Evolutionary conservation across 2,329 filamentous ascomycete species (phyloP).

Genomic region (Ophiocordyceps camponoti-floridani): DNA sequence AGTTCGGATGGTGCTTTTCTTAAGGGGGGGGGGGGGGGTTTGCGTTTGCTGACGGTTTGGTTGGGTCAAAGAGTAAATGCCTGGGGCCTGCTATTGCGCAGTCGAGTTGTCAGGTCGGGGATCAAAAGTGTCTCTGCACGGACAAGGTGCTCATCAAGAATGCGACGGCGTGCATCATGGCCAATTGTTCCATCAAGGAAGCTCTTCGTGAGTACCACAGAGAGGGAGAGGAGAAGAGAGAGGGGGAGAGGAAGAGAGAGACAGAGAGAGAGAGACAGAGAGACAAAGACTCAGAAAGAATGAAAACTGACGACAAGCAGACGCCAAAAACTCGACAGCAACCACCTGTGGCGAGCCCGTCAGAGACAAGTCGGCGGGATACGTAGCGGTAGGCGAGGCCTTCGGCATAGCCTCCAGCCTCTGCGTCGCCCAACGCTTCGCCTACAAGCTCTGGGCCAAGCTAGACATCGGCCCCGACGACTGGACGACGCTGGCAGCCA

Average conservation of each 20-base stretch:
- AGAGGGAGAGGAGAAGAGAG: too few relatives aligned
- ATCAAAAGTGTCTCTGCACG: constrained; percentile 15
- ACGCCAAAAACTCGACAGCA: constrained; percentile 9
- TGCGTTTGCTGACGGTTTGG: not conserved
- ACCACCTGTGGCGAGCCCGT: constrained; percentile 6
- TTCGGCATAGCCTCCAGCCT: constrained; percentile 17
- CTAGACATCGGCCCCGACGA: constrained; percentile 20
- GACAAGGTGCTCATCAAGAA: constrained; percentile 8
- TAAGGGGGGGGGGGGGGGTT: too few relatives aligned
- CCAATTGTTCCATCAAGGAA: constrained; percentile 13
- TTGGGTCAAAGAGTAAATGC: not conserved
- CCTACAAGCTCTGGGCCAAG: constrained; percentile 14
- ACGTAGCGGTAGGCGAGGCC: constrained; percentile 14
- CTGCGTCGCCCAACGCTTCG: constrained; percentile 24
- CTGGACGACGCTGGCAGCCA: constrained; percentile 13
- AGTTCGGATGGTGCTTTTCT: not conserved
- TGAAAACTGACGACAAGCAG: constrained; percentile 3
- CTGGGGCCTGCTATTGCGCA: not conserved
- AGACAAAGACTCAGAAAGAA: too few relatives aligned
- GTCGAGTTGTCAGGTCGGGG: constrained; percentile 1
- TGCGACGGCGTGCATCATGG: constrained; percentile 10
- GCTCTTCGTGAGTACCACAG: constrained; percentile 10
- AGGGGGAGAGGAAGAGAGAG: too few relatives aligned
- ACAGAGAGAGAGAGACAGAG: too few relatives aligned
- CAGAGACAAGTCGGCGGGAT: constrained; percentile 13